Percentiles rank a stretch among this genome's conserved stretches.
Evolutionary conservation across 805 yeast species (phyloP).

Genomic region (Wickerhamiella parazyma): DNA sequence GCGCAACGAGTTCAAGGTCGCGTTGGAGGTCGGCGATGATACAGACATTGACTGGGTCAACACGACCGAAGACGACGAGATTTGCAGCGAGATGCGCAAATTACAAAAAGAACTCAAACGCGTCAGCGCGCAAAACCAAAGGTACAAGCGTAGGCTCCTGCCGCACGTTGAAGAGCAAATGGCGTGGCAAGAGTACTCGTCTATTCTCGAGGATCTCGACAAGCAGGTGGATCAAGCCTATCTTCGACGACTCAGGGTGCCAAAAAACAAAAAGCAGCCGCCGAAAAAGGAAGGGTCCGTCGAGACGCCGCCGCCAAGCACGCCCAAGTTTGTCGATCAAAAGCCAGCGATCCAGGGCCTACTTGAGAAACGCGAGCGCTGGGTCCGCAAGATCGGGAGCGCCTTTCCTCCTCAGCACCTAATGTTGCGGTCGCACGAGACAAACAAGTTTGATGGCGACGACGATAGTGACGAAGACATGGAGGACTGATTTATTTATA

Average conservation of each 20-base stretch:
- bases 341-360: conserved; percentile 66
- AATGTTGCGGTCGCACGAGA: conserved; percentile 65
- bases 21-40: conserved; percentile 16
- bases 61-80: conserved; percentile 85
- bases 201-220: conserved; percentile 83
- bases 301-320: background rate
- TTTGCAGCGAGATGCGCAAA: conserved; percentile 65
- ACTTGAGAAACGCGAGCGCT: conserved; percentile 71
- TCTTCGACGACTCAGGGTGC: conserved; percentile 62
- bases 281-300: conserved; percentile 1
- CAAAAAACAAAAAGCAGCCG: conserved; percentile 47
- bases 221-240: conserved; percentile 95
- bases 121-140: conserved; percentile 49
- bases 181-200: conserved; percentile 88
- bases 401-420: conserved; percentile 52
- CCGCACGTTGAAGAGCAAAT: conserved; percentile 75
- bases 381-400: conserved; percentile 86
- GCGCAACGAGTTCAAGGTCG: conserved; percentile 19
- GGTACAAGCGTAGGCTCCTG: conserved; percentile 47
- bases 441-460: conserved; percentile 40
- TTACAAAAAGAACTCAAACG: conserved; percentile 56
- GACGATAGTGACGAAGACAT: conserved; percentile 30
- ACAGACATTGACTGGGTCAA: conserved; percentile 56
- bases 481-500: conserved; percentile 22
- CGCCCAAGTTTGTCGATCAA: conserved; percentile 39